phyloP scores from a whole-genome alignment of 179 eudicot species.

The Nepenthes alata region DNA sequence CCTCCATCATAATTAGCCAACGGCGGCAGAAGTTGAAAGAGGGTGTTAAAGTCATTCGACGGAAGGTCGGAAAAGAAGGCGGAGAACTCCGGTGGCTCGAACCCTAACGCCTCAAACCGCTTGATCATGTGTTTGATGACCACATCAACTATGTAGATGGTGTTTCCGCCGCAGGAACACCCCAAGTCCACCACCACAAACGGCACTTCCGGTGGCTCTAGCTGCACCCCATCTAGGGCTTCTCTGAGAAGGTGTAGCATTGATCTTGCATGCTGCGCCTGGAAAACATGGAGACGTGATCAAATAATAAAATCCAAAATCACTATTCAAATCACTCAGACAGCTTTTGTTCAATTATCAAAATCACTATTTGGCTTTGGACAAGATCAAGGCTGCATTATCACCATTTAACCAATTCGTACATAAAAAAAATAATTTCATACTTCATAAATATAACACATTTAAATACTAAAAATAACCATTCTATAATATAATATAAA shows the following conservation, averaged over 20 bases:
- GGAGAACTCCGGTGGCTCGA: slow-evolving; percentile 64
- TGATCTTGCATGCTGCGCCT: slow-evolving; percentile 88
- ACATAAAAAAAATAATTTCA: too few species aligned
- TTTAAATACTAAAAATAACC: too few species aligned
- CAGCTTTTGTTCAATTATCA: too few species aligned
- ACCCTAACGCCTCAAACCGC: slow-evolving; percentile 49
- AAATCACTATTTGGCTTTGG: too few species aligned
- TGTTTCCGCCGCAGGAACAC: slow-evolving; percentile 75
- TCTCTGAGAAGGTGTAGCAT: slow-evolving; percentile 74
- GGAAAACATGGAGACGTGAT: neutral
- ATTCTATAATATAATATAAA: too few species aligned
- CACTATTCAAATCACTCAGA: too few species aligned
- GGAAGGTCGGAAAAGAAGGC: slow-evolving; percentile 89
- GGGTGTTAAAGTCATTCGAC: slow-evolving; percentile 91
- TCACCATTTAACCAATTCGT: too few species aligned
- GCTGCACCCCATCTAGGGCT: slow-evolving; percentile 54
- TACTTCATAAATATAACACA: too few species aligned
- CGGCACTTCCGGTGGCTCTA: slow-evolving; percentile 32
- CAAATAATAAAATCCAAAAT: too few species aligned
- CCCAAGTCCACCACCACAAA: slow-evolving; percentile 82
- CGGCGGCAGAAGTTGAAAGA: slow-evolving; percentile 76
- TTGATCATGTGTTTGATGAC: slow-evolving; percentile 60
- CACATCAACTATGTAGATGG: slow-evolving; percentile 54
- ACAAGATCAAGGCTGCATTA: too few species aligned
- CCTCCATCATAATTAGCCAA: slow-evolving; percentile 28